Evolutionary conservation across 78 protist genomes (phyloP), one percentile per base, ranked within the genome.

Genomic region (Dictyostelium citrinum): DNA sequence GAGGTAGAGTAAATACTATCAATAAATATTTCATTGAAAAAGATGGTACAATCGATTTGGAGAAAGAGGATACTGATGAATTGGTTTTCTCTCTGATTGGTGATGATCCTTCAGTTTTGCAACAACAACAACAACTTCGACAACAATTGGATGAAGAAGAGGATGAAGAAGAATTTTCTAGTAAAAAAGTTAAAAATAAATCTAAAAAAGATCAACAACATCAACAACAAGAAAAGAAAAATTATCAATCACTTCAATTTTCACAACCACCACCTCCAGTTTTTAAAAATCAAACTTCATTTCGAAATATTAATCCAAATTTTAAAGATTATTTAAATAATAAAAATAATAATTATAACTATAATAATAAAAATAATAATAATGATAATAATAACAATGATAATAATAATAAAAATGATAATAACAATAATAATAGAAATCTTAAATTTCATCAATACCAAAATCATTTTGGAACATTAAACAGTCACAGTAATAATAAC

Each of bases 51-150:
- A 80, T 55, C 3, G 72, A 55, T 37, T 35, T 80, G 6, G 84
- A 80, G 20, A n/a, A 22, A 12, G 84, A 80, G 8, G 49, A 35
- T 20, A 55, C 68, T 31, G 84, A 76, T 68, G 93, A 88, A 49
- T 29, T 39, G 3, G 39, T 88, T 6, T 88, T 88, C 55, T 1
- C 41, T 11, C 2, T 88, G 2, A 88, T 88, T 45, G 93, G 93
- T 27, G 80, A 72, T 84, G 91, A 84, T 74, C 90, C 80, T 4
- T n/a, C 78, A 12, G 22, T 72, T 61, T 41, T 29, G 11, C n/a
- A 55, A 39, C 71, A 83, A 45, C 58, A 31, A 51, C 27, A 67
- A 83, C n/a, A 39, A 70, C 14, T 11, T 14, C 39, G 31, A 33
- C 39, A 49, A 24, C 55, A 83, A 71, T 45, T n/a, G 10, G 77